These are phyloP conservation scores for Strobilomyces confusus DNA, from an alignment of 768 basidiomycete species.

Conservation along the genomic window DNA sequence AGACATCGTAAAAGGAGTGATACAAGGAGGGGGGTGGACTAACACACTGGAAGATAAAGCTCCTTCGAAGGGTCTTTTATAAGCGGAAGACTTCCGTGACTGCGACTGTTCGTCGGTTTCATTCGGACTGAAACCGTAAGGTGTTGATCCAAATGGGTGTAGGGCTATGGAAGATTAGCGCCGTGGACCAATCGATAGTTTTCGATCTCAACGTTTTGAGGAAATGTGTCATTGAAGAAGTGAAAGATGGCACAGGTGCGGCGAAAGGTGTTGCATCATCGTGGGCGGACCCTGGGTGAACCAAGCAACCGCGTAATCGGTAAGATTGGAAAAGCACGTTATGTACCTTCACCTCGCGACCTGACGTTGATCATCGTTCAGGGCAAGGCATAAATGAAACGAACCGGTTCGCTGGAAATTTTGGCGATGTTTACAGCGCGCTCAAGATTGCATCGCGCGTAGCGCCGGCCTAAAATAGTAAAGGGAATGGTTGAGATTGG, in stretches of 20 bases:
- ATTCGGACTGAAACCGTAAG: conserved; percentile 4
- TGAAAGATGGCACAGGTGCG: neutral
- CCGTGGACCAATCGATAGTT: conserved; percentile 1
- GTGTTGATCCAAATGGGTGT: neutral
- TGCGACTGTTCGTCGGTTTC: neutral
- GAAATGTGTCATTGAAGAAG: neutral
- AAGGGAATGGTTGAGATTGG: neutral
- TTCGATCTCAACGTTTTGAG: conserved; percentile 4
- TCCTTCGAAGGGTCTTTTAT: conserved; percentile 20
- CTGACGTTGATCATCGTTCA: neutral
- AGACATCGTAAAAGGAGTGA: conserved; percentile 18
- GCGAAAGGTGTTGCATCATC: neutral
- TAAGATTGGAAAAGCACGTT: neutral
- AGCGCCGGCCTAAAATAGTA: neutral
- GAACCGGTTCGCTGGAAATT: conserved; percentile 8
- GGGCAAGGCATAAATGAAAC: neutral
- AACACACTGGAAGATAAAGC: neutral
- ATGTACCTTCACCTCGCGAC: neutral
- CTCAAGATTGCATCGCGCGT: neutral
- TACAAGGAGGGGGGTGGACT: neutral
- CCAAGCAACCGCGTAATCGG: conserved; percentile 9
- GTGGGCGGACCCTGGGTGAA: neutral
- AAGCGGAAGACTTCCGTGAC: neutral
- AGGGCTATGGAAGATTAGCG: neutral
- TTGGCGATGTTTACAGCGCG: neutral